A percentile compares a stretch with the other conserved stretches of the same genome.
Evolutionary conservation across 345 rosid species (phyloP).

Genomic region (Triadica sebifera): DNA sequence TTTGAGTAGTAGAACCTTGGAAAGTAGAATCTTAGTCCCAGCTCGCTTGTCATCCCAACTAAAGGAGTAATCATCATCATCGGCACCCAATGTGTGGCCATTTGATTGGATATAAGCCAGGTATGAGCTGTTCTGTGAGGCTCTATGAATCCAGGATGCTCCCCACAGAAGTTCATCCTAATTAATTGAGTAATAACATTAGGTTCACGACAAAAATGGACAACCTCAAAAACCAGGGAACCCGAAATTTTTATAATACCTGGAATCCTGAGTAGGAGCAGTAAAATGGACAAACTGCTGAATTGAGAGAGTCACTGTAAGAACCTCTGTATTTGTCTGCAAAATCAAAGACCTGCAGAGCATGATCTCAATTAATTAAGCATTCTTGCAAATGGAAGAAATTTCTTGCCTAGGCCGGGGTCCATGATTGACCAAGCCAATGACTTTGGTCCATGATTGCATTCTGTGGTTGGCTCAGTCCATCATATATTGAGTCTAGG

Average conservation of each 20-base stretch:
- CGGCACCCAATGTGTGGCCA: slow-evolving; percentile 84
- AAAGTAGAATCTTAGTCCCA: slow-evolving; percentile 87
- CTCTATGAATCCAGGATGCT: slow-evolving; percentile 93
- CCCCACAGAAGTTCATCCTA: slow-evolving; percentile 98
- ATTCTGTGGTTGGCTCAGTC: too few species aligned
- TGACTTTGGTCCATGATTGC: too few species aligned
- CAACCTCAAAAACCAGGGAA: not conserved
- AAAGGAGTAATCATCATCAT: slow-evolving; percentile 76
- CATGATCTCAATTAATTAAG: slow-evolving; percentile 7
- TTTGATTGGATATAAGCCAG: slow-evolving; percentile 68
- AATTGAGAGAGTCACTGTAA: slow-evolving; percentile 57
- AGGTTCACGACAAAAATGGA: not conserved
- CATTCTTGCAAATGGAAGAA: not conserved
- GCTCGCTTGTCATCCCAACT: slow-evolving; percentile 98
- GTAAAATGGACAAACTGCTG: slow-evolving; percentile 74
- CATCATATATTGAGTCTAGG: too few species aligned
- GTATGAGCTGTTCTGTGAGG: slow-evolving; percentile 65
- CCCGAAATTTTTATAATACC: slow-evolving; percentile 33
- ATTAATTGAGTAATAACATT: not conserved
- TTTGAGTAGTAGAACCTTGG: slow-evolving; percentile 49
- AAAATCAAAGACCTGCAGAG: slow-evolving; percentile 62
- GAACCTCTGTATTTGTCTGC: slow-evolving; percentile 68
- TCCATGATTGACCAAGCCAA: too few species aligned
- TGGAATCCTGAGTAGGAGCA: slow-evolving; percentile 69
- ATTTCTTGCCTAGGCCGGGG: too few species aligned